phyloP scores from a whole-genome alignment of 306 rosid species.

The Mimosa bimucronata region DNA sequence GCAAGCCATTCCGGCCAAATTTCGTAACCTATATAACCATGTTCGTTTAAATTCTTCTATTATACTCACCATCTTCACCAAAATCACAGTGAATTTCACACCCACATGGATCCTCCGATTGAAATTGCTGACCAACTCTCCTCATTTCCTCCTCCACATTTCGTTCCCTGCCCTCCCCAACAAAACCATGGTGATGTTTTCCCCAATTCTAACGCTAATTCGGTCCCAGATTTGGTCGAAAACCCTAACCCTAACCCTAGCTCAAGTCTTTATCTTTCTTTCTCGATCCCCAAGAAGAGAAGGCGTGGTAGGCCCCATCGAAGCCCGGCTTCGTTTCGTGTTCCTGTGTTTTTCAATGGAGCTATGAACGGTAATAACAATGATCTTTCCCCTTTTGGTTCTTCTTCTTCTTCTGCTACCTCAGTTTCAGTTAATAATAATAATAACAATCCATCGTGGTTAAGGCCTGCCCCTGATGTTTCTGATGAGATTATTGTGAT shows the following conservation, averaged over 20 bases:
- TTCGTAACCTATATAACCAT: not conserved
- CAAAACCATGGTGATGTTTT: constrained; percentile 42
- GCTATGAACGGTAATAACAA: constrained; percentile 46
- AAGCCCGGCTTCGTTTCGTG: constrained; percentile 57
- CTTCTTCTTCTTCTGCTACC: constrained; percentile 44
- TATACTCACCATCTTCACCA: not conserved
- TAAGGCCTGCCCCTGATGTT: constrained; percentile 36
- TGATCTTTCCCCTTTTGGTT: constrained; percentile 29
- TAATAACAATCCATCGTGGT: constrained; percentile 31
- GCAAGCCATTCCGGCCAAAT: not conserved
- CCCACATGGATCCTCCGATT: constrained; percentile 41
- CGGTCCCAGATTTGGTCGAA: constrained; percentile 47
- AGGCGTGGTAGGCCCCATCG: constrained; percentile 89
- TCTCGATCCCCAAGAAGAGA: constrained; percentile 85
- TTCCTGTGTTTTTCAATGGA: constrained; percentile 45
- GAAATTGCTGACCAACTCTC: constrained; percentile 37
- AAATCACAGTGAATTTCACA: not conserved
- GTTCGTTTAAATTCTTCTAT: not conserved
- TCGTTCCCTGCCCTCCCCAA: constrained; percentile 39
- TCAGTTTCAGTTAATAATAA: constrained; percentile 35
- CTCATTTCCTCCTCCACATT: constrained; percentile 57
- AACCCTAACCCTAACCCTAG: constrained; percentile 37
- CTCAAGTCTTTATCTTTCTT: constrained; percentile 53
- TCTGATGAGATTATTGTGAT: constrained; percentile 90
- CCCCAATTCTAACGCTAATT: constrained; percentile 29